Base-by-base conservation (phyloP, 192 early-diverging fungal genomes). In the Rhizophagus prolifer region DNA sequence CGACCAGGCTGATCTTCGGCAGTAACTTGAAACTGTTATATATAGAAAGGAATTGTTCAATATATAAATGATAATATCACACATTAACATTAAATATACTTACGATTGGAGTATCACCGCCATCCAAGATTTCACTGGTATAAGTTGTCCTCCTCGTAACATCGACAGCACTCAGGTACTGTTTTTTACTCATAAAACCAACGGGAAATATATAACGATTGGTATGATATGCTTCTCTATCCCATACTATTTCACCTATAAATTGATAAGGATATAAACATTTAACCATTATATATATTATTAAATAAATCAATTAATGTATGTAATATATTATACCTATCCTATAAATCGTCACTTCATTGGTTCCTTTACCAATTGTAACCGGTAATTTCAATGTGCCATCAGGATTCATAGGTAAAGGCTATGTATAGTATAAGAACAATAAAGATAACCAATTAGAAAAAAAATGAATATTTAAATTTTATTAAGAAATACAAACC, bases 151-250 rank as follows among this genome's bases (percentile, higher is more conserved):
- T 83, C 13, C 82, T 79, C 21, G 81, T 83, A 28, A 82, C 83
- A 63, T 86, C 85, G 7, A 79, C 84, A 34, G 90, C 82, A 58
- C 89, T 90, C 13, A 90, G 85, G 28, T 85, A 90, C 47, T 87
- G 80, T 66, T 89, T 87, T 58, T 86, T 85, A 78, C 90, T 91
- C 67, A 84, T 82, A 74, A 91, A 92, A 7, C 91, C 91, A 10
- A 90, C 86, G 0, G 91, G 85, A 80, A 88, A 92, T 23, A 92
- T 91, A 77, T 92, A 92, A 31, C 91, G 84, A 41, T 85, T 83
- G 21, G 89, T 92, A 74, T 92, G 91, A 79, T 89, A 92, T 25
- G 85, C 82, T 72, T 90, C 86, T 14, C 85, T 84, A 13, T 86
- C 83, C 84, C 87, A 88, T 4, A 89, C 83, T 25, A 92, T 83